Percentiles rank a stretch among this genome's conserved stretches.
phyloP scores from a whole-genome alignment of 495 filamentous ascomycete species.

The Aspergillus affinis region DNA sequence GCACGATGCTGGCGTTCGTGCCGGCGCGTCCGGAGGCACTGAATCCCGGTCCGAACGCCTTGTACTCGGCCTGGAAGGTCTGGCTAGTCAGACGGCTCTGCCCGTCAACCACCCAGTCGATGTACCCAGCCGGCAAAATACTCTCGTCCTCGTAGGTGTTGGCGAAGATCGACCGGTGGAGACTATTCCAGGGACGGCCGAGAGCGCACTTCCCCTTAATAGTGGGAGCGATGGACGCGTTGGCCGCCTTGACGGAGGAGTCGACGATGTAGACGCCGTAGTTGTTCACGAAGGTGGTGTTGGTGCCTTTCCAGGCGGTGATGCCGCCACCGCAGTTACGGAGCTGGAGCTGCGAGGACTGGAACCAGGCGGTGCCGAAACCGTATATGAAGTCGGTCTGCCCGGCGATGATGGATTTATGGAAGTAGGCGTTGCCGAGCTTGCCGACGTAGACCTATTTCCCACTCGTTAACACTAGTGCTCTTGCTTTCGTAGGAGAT shows the following conservation, averaged over 20 bases:
- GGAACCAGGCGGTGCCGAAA: conserved; percentile 52
- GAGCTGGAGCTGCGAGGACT: conserved; percentile 43
- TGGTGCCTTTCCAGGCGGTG: conserved; percentile 66
- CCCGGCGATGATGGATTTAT: conserved; percentile 53
- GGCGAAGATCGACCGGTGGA: conserved; percentile 54
- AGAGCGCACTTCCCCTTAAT: conserved; percentile 54
- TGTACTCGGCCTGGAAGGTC: conserved; percentile 59
- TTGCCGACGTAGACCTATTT: conserved; percentile 60
- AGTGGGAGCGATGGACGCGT: conserved; percentile 43
- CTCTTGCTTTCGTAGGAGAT: not conserved
- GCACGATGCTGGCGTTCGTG: conserved; percentile 42
- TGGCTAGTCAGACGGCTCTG: conserved; percentile 38
- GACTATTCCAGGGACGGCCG: conserved; percentile 59
- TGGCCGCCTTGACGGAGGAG: conserved; percentile 48
- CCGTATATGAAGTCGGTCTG: conserved; percentile 61
- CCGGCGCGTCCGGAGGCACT: conserved; percentile 46
- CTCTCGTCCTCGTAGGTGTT: conserved; percentile 51
- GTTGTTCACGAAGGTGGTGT: conserved; percentile 61
- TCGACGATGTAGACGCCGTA: conserved; percentile 61
- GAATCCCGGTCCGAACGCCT: conserved; percentile 54
- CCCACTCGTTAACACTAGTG: not conserved
- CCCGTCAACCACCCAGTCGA: conserved; percentile 47
- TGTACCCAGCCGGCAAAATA: conserved; percentile 53
- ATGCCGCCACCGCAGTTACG: conserved; percentile 60
- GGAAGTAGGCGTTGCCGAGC: conserved; percentile 59